These are phyloP conservation scores for Metschnikowia kofuensis DNA, from an alignment of 805 yeast species.

Conservation along the genomic window DNA sequence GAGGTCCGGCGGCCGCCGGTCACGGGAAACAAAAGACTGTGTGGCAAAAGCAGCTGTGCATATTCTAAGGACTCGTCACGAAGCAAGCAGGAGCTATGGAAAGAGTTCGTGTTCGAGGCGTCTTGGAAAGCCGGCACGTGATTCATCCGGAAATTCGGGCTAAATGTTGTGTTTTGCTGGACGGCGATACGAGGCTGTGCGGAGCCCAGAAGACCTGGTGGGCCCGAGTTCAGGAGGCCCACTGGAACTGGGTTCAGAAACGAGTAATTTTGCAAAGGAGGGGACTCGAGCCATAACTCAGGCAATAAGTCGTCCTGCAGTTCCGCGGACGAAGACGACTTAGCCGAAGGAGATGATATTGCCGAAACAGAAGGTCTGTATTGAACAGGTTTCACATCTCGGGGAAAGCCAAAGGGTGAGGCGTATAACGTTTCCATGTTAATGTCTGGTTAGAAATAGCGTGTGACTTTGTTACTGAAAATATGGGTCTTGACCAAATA, in stretches of 20 bases:
- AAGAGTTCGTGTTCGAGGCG: background rate
- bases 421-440: conserved; percentile 10
- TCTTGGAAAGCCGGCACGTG: background rate
- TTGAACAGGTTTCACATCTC: conserved; percentile 1
- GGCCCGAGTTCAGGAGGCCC: background rate
- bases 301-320: conserved; percentile 30
- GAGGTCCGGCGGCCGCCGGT: conserved; percentile 23
- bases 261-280: conserved; percentile 5
- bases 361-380: conserved; percentile 3
- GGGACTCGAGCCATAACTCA: conserved; percentile 31
- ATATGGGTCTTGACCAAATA: background rate
- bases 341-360: conserved; percentile 8
- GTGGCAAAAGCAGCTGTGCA: conserved; percentile 24
- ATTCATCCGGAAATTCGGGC: background rate
- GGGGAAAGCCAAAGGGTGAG: conserved; percentile 4
- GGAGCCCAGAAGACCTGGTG: background rate
- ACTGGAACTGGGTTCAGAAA: background rate
- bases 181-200: background rate
- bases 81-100: conserved; percentile 18
- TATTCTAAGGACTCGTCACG: conserved; percentile 23
- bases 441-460: too few species aligned
- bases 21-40: conserved; percentile 24
- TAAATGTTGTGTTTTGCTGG: background rate
- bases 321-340: conserved; percentile 10
- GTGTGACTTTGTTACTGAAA: too few species aligned